Percentiles rank a stretch among this genome's conserved stretches.
Conservation (phyloP, 495 filamentous ascomycete genomes). For the Venustampulla echinocandica region DNA sequence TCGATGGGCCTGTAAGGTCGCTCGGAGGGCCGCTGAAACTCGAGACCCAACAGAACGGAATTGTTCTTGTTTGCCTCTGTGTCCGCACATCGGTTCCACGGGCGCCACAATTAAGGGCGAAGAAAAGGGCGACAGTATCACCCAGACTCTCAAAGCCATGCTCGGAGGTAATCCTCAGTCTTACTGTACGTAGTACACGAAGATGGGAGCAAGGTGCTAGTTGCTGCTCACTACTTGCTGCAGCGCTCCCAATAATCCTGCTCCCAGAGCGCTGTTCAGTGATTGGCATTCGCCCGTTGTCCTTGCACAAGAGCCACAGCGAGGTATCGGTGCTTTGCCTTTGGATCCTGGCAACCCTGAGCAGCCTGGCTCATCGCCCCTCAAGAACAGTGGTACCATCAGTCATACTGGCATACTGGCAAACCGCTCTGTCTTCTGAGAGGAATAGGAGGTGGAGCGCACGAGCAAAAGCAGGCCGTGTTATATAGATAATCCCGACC, state of each 20-base stretch:
- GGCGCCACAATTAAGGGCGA: not conserved
- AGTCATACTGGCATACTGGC: too few species aligned
- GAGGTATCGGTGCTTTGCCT: too few species aligned
- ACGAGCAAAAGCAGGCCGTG: constrained; percentile 1
- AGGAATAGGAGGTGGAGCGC: not conserved
- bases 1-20: constrained; percentile 1
- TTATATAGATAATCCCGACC: constrained; percentile 15
- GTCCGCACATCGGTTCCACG: not conserved
- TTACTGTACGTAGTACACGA: too few species aligned
- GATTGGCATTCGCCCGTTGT: not conserved
- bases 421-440: too few species aligned
- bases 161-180: too few species aligned
- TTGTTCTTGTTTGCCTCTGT: constrained; percentile 1
- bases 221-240: too few species aligned
- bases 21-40: constrained; percentile 1
- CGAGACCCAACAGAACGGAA: constrained; percentile 15
- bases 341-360: too few species aligned
- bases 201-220: too few species aligned
- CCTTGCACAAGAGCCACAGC: too few species aligned
- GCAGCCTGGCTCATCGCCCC: too few species aligned
- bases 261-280: not conserved
- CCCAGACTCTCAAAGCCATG: not conserved
- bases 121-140: not conserved
- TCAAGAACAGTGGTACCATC: too few species aligned
- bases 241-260: constrained; percentile 9